These are phyloP conservation scores for Ceratocystis variospora DNA, from an alignment of 2,329 filamentous ascomycete species.

Conservation along the genomic window DNA sequence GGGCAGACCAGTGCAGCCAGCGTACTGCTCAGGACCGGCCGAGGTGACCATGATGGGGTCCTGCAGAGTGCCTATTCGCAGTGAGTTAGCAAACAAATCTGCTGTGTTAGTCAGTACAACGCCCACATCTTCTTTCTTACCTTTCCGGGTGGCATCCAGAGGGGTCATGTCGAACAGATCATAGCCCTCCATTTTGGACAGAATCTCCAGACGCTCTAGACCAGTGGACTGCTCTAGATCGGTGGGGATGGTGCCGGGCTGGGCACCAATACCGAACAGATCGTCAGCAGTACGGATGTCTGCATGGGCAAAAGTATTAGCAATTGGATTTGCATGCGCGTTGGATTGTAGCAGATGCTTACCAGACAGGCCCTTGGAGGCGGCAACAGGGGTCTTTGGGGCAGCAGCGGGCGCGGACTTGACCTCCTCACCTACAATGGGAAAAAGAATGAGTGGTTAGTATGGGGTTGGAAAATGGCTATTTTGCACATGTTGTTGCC, in stretches of 20 bases:
- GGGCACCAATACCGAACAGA: constrained; percentile 70
- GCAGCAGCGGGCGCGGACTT: constrained; percentile 18
- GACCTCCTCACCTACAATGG: constrained; percentile 20
- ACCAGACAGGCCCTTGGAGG: constrained; percentile 37
- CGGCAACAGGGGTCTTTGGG: constrained; percentile 30
- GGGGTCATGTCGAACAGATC: constrained; percentile 98
- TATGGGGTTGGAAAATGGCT: constrained; percentile 2
- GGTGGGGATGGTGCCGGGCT: constrained; percentile 72
- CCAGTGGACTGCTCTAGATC: constrained; percentile 93
- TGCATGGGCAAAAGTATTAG: constrained; percentile 29
- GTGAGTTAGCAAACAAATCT: constrained; percentile 6
- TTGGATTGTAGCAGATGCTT: constrained; percentile 23
- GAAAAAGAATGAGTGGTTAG: background rate
- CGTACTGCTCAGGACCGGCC: constrained; percentile 90
- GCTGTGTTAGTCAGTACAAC: background rate
- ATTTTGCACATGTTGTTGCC: background rate
- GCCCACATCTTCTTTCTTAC: constrained; percentile 33
- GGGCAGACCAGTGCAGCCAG: constrained; percentile 87
- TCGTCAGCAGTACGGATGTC: constrained; percentile 75
- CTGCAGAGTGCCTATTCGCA: constrained; percentile 58
- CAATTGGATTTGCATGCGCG: background rate
- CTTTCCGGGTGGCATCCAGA: constrained; percentile 76
- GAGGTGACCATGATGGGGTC: constrained; percentile 84
- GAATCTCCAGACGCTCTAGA: constrained; percentile 94
- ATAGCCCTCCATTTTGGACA: constrained; percentile 98